Evolutionary conservation across 2,329 filamentous ascomycete species (phyloP).

Genomic region (Aspergillus glaucus): DNA sequence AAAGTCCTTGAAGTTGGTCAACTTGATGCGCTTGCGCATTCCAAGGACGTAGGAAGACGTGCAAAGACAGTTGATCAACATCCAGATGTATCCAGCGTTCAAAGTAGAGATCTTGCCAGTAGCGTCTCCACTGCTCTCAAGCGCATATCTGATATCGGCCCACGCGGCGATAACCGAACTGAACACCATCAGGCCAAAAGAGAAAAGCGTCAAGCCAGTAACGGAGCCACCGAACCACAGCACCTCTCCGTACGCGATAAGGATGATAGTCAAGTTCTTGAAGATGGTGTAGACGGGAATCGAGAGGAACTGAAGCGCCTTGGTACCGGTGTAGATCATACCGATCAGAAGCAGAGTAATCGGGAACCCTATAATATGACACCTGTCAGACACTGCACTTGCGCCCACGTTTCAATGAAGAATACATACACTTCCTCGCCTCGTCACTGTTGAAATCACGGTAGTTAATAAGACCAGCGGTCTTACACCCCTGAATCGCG

Average conservation of each 20-base stretch:
- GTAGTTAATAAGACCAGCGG: slow-evolving; percentile 73
- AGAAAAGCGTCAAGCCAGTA: slow-evolving; percentile 77
- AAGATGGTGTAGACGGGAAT: slow-evolving; percentile 99
- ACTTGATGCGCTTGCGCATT: slow-evolving; percentile 98
- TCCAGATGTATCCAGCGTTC: slow-evolving; percentile 95
- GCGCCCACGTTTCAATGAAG: background rate
- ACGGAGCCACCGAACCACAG: slow-evolving; percentile 96
- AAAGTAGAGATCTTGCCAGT: slow-evolving; percentile 76
- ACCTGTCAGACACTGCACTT: background rate
- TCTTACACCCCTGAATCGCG: slow-evolving; percentile 78
- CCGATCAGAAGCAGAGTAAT: slow-evolving; percentile 92
- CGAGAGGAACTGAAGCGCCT: slow-evolving; percentile 91
- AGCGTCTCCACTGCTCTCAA: slow-evolving; percentile 61
- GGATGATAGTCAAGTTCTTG: slow-evolving; percentile 98
- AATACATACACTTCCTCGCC: slow-evolving; percentile 76
- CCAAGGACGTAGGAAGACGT: slow-evolving; percentile 81
- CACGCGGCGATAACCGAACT: slow-evolving; percentile 93
- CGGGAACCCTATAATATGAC: slow-evolving; percentile 67
- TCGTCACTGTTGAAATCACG: slow-evolving; percentile 80
- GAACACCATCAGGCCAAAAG: slow-evolving; percentile 93
- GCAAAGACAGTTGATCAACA: slow-evolving; percentile 94
- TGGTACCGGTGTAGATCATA: slow-evolving; percentile 98
- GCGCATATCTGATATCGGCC: slow-evolving; percentile 87
- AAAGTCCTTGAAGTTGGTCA: slow-evolving; percentile 99
- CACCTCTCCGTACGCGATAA: slow-evolving; percentile 97